Percentiles rank a stretch among this genome's conserved stretches.
Conservation (phyloP, 106 monocot genomes). For the Platanthera guangdongensis region DNA sequence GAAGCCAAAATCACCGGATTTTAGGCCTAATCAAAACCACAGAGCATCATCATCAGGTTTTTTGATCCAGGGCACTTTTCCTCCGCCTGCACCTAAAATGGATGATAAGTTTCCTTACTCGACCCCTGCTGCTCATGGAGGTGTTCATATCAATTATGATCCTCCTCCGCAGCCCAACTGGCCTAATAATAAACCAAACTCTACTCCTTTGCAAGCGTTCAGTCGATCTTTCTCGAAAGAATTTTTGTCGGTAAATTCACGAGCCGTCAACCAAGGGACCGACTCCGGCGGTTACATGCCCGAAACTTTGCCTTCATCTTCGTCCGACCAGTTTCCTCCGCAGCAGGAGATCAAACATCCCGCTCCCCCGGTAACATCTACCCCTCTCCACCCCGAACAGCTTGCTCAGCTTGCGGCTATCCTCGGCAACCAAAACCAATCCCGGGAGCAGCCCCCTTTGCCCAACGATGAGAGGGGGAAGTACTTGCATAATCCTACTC, state of each 20-base stretch:
- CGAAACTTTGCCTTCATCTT: conserved; percentile 7
- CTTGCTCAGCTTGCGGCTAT: conserved; percentile 65
- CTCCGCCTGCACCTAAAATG: conserved; percentile 1
- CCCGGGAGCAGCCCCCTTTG: conserved; percentile 22
- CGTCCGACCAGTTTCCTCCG: conserved; percentile 13
- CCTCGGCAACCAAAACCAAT: conserved; percentile 58
- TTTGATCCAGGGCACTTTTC: conserved; percentile 14
- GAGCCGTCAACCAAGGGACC: conserved; percentile 10
- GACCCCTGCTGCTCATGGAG: conserved; percentile 12
- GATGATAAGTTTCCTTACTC: conserved; percentile 18
- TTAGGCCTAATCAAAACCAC: conserved; percentile 23
- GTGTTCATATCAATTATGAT: conserved; percentile 19
- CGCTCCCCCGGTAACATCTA: conserved; percentile 22
- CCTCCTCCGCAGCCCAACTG: conserved; percentile 19
- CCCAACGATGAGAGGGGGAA: conserved; percentile 8
- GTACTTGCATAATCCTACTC: conserved; percentile 4
- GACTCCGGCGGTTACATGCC: conserved; percentile 19
- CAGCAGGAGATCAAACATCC: conserved; percentile 29
- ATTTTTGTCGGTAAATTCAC: conserved; percentile 16
- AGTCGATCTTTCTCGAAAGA: conserved; percentile 16
- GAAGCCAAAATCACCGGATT: conserved; percentile 29
- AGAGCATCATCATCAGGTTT: conserved; percentile 26
- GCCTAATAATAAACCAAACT: conserved; percentile 11
- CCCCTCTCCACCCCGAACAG: conserved; percentile 55
- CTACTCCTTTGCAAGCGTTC: conserved; percentile 14